phyloP scores from a whole-genome alignment of 2,329 filamentous ascomycete genomes.

The Nemania abortiva region DNA sequence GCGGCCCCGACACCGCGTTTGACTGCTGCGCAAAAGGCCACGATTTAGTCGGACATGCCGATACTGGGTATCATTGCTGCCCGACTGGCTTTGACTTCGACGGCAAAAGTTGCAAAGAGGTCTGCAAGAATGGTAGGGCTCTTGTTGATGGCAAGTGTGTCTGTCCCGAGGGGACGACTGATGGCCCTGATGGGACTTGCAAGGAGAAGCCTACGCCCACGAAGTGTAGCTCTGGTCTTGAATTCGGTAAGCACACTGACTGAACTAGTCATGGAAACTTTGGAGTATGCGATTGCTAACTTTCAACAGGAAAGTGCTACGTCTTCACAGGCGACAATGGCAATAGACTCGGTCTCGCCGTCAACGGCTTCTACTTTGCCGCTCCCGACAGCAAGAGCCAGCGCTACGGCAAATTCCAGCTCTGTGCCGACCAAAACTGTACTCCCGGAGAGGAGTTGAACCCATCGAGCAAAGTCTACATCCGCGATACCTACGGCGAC shows the following conservation, averaged over 20 bases:
- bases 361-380: slow-evolving; percentile 26
- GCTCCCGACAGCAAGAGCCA: slow-evolving; percentile 25
- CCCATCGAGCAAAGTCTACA: slow-evolving; percentile 27
- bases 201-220: slow-evolving; percentile 16
- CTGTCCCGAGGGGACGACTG: slow-evolving; percentile 29
- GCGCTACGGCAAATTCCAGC: slow-evolving; percentile 35
- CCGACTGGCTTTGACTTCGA: slow-evolving; percentile 30
- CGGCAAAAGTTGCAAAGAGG: slow-evolving; percentile 26
- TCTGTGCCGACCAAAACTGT: slow-evolving; percentile 34
- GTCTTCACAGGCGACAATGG: slow-evolving; percentile 31
- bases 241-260: slow-evolving; percentile 29
- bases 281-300: slow-evolving; percentile 1
- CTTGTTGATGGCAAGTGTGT: slow-evolving; percentile 33
- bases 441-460: slow-evolving; percentile 14
- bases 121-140: slow-evolving; percentile 29
- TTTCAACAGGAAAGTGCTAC: slow-evolving; percentile 29
- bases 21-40: slow-evolving; percentile 37
- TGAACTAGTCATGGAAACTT: background rate
- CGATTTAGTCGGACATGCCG: slow-evolving; percentile 25
- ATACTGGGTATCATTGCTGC: slow-evolving; percentile 34
- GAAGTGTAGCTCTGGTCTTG: slow-evolving; percentile 33
- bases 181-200: slow-evolving; percentile 28
- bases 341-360: slow-evolving; percentile 27
- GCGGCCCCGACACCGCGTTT: slow-evolving; percentile 29
- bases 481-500: slow-evolving; percentile 34